Percentiles rank a stretch among this genome's conserved stretches.
Conservation (phyloP, 495 filamentous ascomycete species). For the Penicillium coffeae region DNA sequence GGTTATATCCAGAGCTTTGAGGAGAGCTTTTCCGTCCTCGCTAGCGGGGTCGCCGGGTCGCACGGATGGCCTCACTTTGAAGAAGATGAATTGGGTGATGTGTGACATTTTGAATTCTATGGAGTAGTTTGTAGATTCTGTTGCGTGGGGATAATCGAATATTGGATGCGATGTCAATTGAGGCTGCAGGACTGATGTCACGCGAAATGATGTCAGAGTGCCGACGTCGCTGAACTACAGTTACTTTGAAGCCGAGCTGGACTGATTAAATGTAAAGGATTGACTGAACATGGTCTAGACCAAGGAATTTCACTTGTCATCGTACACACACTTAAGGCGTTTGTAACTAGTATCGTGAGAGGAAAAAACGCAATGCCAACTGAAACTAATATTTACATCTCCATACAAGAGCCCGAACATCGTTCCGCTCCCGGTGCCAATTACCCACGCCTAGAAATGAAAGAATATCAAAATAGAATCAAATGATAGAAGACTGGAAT, state of each 20-base stretch:
- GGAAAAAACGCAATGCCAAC: neutral
- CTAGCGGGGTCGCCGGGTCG: constrained; percentile 38
- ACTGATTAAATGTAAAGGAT: neutral
- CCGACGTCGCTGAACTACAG: neutral
- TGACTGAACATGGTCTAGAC: neutral
- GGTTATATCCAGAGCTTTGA: constrained; percentile 24
- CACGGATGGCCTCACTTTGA: constrained; percentile 36
- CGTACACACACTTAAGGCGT: no score
- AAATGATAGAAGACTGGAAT: neutral
- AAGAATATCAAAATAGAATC: neutral
- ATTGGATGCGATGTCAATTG: no score
- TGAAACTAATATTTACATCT: neutral
- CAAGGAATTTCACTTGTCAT: neutral
- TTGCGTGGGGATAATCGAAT: no score
- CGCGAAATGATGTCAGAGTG: constrained; percentile 21
- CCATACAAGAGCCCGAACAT: neutral
- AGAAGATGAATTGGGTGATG: constrained; percentile 37
- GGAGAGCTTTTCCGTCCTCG: constrained; percentile 28
- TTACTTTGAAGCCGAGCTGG: neutral
- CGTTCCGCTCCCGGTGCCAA: neutral
- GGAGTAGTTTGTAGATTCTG: no score
- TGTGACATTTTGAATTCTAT: constrained; percentile 22
- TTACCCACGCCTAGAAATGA: constrained; percentile 7
- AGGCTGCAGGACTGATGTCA: constrained; percentile 12
- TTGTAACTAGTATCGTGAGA: no score